Conservation (phyloP, 129 eudicot genomes). For the Flaveria sonorensis region DNA sequence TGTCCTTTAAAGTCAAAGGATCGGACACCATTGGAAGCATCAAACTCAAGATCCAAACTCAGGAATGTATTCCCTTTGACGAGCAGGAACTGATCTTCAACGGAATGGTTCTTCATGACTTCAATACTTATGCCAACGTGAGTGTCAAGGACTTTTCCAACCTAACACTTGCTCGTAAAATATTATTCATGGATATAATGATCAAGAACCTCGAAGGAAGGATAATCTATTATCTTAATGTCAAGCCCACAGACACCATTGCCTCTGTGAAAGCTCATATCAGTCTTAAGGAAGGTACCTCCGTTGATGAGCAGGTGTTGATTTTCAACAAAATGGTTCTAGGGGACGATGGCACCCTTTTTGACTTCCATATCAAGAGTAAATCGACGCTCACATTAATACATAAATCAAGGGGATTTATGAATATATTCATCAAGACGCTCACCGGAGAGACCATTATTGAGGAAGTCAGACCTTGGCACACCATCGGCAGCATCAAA, state of each 20-base stretch:
- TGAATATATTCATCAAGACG: neutral
- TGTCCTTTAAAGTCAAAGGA: neutral
- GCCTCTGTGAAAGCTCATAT: neutral
- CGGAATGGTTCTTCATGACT: neutral
- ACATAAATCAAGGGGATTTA: neutral
- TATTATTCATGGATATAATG: neutral
- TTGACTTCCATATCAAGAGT: neutral
- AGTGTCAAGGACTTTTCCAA: neutral
- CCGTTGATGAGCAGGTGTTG: neutral
- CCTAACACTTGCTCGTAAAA: neutral
- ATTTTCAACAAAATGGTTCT: neutral
- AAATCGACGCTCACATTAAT: neutral
- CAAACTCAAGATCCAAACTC: neutral
- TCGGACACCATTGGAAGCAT: neutral
- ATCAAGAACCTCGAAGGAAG: neutral
- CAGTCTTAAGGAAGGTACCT: neutral
- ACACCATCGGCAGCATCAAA: neutral
- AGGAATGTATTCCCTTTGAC: neutral
- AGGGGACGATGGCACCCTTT: neutral
- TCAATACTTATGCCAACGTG: neutral
- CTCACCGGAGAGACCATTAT: neutral
- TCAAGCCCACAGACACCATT: conserved; percentile 2
- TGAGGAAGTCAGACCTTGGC: neutral
- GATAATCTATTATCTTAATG: neutral
- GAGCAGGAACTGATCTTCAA: conserved; percentile 8